phyloP scores from a whole-genome alignment of 2,329 filamentous ascomycete genomes.

The Talaromyces sp. region DNA sequence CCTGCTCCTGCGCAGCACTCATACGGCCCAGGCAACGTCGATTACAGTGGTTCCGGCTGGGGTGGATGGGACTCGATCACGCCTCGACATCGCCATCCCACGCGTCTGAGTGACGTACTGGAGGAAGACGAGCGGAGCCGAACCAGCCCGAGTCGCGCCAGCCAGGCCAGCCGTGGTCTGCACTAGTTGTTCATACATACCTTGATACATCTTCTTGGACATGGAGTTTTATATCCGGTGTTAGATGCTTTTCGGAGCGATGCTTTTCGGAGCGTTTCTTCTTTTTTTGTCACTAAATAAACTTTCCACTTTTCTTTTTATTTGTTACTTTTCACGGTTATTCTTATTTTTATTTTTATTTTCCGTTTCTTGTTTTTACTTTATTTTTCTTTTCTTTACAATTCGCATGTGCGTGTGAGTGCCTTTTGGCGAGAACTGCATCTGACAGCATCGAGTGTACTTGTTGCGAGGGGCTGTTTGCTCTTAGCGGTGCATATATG shows the following conservation, averaged over 20 bases:
- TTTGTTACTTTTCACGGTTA: slow-evolving; percentile 1
- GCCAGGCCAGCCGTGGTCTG: slow-evolving; percentile 30
- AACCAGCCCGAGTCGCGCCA: slow-evolving; percentile 61
- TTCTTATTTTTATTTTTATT: not conserved
- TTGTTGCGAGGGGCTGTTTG: not conserved
- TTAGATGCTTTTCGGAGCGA: not conserved
- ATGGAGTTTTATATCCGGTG: not conserved
- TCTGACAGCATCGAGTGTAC: not conserved
- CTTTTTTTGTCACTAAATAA: not conserved
- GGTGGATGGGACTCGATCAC: slow-evolving; percentile 72
- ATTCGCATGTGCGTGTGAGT: not conserved
- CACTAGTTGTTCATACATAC: slow-evolving; percentile 19
- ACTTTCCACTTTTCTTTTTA: slow-evolving; percentile 7
- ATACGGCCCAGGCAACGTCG: slow-evolving; percentile 40
- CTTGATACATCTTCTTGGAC: not conserved
- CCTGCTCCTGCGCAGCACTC: slow-evolving; percentile 17
- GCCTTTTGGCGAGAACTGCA: not conserved
- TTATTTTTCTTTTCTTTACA: not conserved
- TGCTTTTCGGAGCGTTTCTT: not conserved
- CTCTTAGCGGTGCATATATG: not conserved
- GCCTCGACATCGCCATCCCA: slow-evolving; percentile 75
- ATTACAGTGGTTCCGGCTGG: slow-evolving; percentile 65
- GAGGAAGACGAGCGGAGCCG: slow-evolving; percentile 75
- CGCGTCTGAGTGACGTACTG: slow-evolving; percentile 79
- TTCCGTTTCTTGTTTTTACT: not conserved